Conservation (phyloP, 2,329 filamentous ascomycete genomes). For the Arthrobotrys musiformis region DNA sequence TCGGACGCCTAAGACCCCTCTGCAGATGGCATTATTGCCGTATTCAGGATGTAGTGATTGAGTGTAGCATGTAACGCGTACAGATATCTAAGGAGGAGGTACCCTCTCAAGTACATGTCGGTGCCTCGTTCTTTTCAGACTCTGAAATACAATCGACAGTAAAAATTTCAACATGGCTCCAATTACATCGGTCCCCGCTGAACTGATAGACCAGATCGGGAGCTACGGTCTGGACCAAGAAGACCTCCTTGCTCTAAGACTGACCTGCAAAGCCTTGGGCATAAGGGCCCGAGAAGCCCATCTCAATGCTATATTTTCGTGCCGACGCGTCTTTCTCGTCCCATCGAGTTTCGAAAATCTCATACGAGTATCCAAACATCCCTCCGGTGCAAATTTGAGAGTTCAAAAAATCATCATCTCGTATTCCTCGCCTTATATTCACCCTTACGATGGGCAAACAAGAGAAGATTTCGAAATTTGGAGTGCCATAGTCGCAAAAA, state of each 20-base stretch:
- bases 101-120: too few species aligned
- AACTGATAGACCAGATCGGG: background rate
- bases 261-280: slow-evolving; percentile 11
- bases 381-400: background rate
- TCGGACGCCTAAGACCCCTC: too few species aligned
- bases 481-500: background rate
- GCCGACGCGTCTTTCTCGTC: background rate
- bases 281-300: background rate
- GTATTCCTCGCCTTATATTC: background rate
- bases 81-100: too few species aligned
- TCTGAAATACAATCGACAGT: background rate
- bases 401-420: background rate
- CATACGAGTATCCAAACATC: slow-evolving; percentile 9
- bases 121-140: background rate
- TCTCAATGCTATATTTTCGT: slow-evolving; percentile 1
- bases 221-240: slow-evolving; percentile 4
- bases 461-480: background rate
- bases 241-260: slow-evolving; percentile 23
- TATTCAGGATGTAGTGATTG: too few species aligned
- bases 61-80: too few species aligned
- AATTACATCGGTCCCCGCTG: background rate
- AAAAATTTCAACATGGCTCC: background rate
- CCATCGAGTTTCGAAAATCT: slow-evolving; percentile 25
- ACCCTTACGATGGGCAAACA: background rate
- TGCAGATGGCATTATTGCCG: too few species aligned